Conservation (phyloP, 73 alveolate species). For the Paramecium sexaurelia region DNA sequence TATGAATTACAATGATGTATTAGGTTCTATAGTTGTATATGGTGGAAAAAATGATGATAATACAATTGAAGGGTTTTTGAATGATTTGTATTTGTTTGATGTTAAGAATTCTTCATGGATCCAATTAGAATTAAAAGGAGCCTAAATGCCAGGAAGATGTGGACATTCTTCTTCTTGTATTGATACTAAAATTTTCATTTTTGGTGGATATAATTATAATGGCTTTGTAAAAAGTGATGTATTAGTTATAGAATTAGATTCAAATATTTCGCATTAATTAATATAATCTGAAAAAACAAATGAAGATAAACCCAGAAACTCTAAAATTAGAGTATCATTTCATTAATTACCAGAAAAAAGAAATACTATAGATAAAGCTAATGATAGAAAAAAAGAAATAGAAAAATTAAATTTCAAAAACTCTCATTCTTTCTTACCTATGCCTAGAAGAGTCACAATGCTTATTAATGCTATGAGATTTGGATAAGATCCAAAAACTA, state of each 20-base stretch:
- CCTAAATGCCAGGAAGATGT: conserved; percentile 31
- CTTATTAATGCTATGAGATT: neutral
- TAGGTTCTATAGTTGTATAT: neutral
- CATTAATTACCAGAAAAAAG: neutral
- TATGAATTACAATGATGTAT: conserved; percentile 20
- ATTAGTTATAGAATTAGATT: conserved; percentile 18
- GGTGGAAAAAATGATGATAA: conserved; percentile 58
- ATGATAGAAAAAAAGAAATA: conserved; percentile 7
- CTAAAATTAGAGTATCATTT: neutral
- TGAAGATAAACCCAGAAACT: conserved; percentile 1
- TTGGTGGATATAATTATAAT: conserved; percentile 46
- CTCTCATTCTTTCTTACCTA: conserved; percentile 7
- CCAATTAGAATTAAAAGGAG: conserved; percentile 11
- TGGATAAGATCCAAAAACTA: neutral
- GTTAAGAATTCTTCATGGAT: neutral
- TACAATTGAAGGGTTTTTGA: conserved; percentile 1
- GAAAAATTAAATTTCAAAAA: conserved; percentile 32
- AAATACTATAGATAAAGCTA: neutral
- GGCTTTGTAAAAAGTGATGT: conserved; percentile 57
- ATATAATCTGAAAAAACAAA: neutral
- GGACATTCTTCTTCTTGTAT: conserved; percentile 42
- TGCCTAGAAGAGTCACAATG: conserved; percentile 36
- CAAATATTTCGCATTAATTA: neutral
- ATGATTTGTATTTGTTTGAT: conserved; percentile 14
- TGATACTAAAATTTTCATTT: conserved; percentile 48